A percentile compares a stretch with the other conserved stretches of the same genome.
These are phyloP conservation scores for Drechmeria coniospora DNA, from an alignment of 2,329 filamentous ascomycete genomes.

Conservation along the genomic window DNA sequence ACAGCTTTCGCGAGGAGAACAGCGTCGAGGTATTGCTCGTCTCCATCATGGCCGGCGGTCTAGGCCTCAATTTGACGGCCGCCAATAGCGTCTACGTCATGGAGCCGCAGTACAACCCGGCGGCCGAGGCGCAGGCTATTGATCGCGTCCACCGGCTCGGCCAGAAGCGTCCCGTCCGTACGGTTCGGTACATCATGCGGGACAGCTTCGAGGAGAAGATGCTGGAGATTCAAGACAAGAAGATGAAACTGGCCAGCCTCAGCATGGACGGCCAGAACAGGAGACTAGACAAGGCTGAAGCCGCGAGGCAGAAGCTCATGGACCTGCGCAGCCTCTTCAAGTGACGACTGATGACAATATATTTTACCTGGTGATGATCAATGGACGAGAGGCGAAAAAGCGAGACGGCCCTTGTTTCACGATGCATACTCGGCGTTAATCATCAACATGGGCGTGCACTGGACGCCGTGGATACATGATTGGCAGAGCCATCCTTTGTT, in stretches of 20 bases:
- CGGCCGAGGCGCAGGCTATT: slow-evolving; percentile 83
- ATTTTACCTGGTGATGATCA: not conserved
- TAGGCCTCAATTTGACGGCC: slow-evolving; percentile 79
- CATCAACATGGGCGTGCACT: too few relatives aligned
- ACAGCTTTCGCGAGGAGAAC: slow-evolving; percentile 59
- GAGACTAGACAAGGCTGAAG: slow-evolving; percentile 32
- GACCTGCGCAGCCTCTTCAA: slow-evolving; percentile 45
- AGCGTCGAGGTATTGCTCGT: slow-evolving; percentile 69
- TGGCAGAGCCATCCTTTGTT: too few relatives aligned
- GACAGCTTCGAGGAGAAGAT: slow-evolving; percentile 92
- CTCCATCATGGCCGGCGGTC: slow-evolving; percentile 80
- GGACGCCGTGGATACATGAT: too few relatives aligned
- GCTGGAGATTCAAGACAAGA: slow-evolving; percentile 76
- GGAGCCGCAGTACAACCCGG: slow-evolving; percentile 97
- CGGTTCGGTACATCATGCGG: slow-evolving; percentile 78
- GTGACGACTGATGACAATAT: slow-evolving; percentile 11
- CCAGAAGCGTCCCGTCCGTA: slow-evolving; percentile 78
- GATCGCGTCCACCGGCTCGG: slow-evolving; percentile 86
- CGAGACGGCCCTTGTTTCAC: too few relatives aligned
- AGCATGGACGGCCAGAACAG: slow-evolving; percentile 56
- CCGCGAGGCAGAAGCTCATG: slow-evolving; percentile 45
- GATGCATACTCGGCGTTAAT: not conserved
- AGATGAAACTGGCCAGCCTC: slow-evolving; percentile 76
- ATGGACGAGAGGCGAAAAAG: too few relatives aligned
- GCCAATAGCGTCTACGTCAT: slow-evolving; percentile 87